Conservation (phyloP, 2,329 filamentous ascomycete genomes). For the Geosmithia putterillii region DNA sequence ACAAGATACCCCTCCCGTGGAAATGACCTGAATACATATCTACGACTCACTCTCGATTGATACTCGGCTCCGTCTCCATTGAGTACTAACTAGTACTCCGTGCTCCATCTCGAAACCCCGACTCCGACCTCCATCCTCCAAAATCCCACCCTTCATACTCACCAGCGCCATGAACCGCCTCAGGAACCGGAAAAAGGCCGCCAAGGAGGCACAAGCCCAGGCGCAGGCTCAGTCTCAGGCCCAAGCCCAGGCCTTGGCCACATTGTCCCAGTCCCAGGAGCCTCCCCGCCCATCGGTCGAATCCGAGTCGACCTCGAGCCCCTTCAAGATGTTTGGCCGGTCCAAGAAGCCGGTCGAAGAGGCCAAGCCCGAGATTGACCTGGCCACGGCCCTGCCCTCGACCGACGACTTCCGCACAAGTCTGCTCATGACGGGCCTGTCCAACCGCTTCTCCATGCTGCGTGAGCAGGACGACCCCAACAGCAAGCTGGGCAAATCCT, state of each 20-base stretch:
- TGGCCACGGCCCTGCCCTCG: conserved; percentile 63
- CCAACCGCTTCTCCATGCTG: conserved; percentile 92
- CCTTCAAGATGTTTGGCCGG: conserved; percentile 43
- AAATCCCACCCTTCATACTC: not conserved
- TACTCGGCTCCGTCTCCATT: not conserved
- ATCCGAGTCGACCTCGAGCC: conserved; percentile 32
- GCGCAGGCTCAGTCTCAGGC: not conserved
- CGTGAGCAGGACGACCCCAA: conserved; percentile 86
- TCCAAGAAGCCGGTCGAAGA: conserved; percentile 41
- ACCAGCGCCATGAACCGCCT: conserved; percentile 59
- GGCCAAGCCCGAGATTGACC: conserved; percentile 55
- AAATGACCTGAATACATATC: not conserved
- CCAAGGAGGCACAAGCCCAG: not conserved
- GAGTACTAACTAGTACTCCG: not conserved
- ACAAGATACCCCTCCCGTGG: not conserved
- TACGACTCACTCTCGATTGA: not conserved
- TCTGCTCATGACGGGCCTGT: conserved; percentile 88
- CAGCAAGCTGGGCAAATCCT: conserved; percentile 84
- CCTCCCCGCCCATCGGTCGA: conserved; percentile 39
- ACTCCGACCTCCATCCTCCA: not conserved
- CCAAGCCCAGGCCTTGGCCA: conserved; percentile 22
- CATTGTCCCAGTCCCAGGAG: no score
- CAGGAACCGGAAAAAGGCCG: conserved; percentile 57
- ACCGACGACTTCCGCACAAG: conserved; percentile 90
- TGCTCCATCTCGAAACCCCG: not conserved